Evolutionary conservation across 257 asterid species (phyloP).

Genomic region (Lavandula angustifolia): DNA sequence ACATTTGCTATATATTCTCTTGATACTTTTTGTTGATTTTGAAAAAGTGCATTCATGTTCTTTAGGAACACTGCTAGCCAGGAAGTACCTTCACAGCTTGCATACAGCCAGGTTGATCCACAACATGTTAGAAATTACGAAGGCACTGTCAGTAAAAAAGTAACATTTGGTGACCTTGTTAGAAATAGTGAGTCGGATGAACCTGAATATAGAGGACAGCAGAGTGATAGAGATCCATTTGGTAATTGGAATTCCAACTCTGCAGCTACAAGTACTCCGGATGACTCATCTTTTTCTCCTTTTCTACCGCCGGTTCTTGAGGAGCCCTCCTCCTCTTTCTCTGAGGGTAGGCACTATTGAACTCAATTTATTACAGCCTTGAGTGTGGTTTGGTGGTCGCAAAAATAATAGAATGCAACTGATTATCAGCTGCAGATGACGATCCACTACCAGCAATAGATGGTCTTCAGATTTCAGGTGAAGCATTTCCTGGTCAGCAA

Average conservation of each 20-base stretch:
- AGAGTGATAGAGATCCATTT: slow-evolving; percentile 60
- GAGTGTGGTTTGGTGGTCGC: slow-evolving; percentile 29
- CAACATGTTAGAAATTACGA: slow-evolving; percentile 48
- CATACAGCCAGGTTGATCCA: slow-evolving; percentile 44
- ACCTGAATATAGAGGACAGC: slow-evolving; percentile 57
- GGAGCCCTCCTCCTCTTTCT: slow-evolving; percentile 91
- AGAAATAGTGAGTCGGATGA: slow-evolving; percentile 71
- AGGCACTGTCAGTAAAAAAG: slow-evolving; percentile 66
- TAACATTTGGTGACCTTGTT: slow-evolving; percentile 80
- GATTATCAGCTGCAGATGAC: slow-evolving; percentile 75
- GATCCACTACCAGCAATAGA: slow-evolving; percentile 93
- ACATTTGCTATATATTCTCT: slow-evolving; percentile 15
- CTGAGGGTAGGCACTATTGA: slow-evolving; percentile 67
- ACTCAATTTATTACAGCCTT: slow-evolving; percentile 29
- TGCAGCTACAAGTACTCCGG: slow-evolving; percentile 50
- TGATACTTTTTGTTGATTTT: slow-evolving; percentile 21
- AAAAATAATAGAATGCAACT: slow-evolving; percentile 29
- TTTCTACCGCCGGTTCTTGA: slow-evolving; percentile 90
- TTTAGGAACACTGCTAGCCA: slow-evolving; percentile 53
- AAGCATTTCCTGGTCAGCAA: slow-evolving; percentile 86
- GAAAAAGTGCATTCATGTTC: slow-evolving; percentile 25
- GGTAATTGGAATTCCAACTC: slow-evolving; percentile 57
- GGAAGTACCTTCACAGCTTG: slow-evolving; percentile 50
- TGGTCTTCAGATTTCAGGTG: slow-evolving; percentile 95
- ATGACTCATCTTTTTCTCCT: slow-evolving; percentile 82